These are phyloP conservation scores for Lachnellula occidentalis DNA, from an alignment of 2,329 filamentous ascomycete genomes.

Conservation along the genomic window DNA sequence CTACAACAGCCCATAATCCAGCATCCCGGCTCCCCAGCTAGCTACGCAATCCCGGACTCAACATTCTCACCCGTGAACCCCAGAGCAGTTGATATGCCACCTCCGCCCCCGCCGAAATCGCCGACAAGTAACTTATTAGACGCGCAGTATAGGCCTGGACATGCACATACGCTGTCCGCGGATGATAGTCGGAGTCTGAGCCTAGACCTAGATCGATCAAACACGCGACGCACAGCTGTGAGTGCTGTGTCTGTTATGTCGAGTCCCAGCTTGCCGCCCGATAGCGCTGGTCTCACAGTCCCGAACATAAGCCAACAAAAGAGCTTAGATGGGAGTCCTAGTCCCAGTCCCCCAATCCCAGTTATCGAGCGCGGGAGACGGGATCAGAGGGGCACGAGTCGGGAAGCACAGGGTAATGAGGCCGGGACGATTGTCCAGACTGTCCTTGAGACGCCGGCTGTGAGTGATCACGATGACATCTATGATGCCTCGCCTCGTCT, in stretches of 20 bases:
- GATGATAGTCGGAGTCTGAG: not conserved
- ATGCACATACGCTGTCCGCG: conserved; percentile 4
- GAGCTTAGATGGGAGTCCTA: not conserved
- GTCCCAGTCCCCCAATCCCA: not conserved
- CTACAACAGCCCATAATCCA: conserved; percentile 19
- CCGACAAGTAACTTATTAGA: conserved; percentile 2
- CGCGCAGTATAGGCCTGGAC: not conserved
- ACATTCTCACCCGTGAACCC: conserved; percentile 23
- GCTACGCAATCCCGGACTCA: conserved; percentile 21
- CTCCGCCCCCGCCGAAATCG: conserved; percentile 22
- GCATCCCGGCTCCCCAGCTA: conserved; percentile 24
- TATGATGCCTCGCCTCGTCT: conserved; percentile 33
- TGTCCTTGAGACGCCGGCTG: not conserved
- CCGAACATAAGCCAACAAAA: not conserved
- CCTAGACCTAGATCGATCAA: conserved; percentile 18
- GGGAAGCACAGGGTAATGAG: too few relatives aligned
- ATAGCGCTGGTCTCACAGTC: not conserved
- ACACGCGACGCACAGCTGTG: conserved; percentile 20
- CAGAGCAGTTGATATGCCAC: conserved; percentile 13
- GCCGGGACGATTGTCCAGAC: not conserved
- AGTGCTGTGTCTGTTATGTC: conserved; percentile 14
- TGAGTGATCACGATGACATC: conserved; percentile 26
- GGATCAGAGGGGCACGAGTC: too few relatives aligned
- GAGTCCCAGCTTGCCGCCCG: not conserved
- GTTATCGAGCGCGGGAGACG: not conserved